Base-by-base conservation (phyloP, 2,329 filamentous ascomycete genomes). In the Helotiales sp. region DNA sequence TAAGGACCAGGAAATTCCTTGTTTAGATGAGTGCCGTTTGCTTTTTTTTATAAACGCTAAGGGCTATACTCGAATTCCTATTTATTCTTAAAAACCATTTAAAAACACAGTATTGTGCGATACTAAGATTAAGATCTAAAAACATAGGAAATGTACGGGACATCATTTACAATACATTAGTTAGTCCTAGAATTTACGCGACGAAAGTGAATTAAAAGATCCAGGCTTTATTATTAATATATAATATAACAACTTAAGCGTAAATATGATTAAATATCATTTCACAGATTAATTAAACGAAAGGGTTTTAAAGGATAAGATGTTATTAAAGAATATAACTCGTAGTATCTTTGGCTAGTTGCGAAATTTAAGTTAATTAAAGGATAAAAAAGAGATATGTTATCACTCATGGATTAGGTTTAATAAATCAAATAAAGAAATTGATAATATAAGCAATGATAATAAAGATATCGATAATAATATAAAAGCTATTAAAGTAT, bases 51-150 rank as follows among this genome's bases (percentile, higher is more conserved):
- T 45, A 26, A 61, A 55, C 17, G 65, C 58, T 37, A 54, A 61
- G 34, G 58, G 58, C 43, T 54, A 67, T 58, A 54, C 65, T 64
- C 61, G 65, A 5, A n/a, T 67, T 49, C 65, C 65, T 30, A 63
- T 75, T 22, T 75, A 71, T 54, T 74, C 74, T 58, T 79, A 75
- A 77, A 71, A 37, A 40, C 77, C 76, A 61, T 76, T 78, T 66
- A 76, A 77, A 13, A 66, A 52, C 52, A 77, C 74, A 54, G 64
- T 58, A 20, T 40, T 74, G 8, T 73, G 71, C 62, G 72, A 77
- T 66, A 72, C 72, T 45, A 74, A 78, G 61, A 57, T 78, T 10
- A 72, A 76, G 55, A 74, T 78, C 6, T 73, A 74, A 43, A 49
- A 50, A 57, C 75, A 78, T 69, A 71, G 70, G 28, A 43, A 70